These are phyloP conservation scores for Hondaea fermentalgiana DNA, from an alignment of 108 stramenopile genomes.

Conservation along the genomic window DNA sequence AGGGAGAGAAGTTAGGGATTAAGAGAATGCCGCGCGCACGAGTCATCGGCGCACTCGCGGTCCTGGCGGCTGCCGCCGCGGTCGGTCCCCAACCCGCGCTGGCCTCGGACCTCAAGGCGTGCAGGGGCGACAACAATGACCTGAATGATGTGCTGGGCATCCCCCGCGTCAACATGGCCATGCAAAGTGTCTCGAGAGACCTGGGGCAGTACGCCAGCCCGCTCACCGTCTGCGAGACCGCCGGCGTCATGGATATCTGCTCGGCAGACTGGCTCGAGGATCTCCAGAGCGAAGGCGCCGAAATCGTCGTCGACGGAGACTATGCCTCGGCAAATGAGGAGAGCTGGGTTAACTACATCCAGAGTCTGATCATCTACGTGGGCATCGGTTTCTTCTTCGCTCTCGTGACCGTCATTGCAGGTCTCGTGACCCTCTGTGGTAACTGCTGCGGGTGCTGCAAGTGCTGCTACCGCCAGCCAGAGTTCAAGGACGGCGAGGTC, in stretches of 20 bases:
- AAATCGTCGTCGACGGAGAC: neutral
- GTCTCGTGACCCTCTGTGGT: neutral
- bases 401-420: neutral
- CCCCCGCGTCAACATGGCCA: neutral
- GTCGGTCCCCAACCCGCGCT: too few species aligned
- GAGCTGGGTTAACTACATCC: neutral
- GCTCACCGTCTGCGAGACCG: neutral
- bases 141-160: neutral
- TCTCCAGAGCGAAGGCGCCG: neutral
- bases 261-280: neutral
- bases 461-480: neutral
- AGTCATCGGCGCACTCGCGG: too few species aligned
- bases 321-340: neutral
- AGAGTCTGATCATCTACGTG: neutral
- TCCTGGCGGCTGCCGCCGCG: too few species aligned
- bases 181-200: neutral
- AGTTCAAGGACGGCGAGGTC: neutral
- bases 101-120: neutral
- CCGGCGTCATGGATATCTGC: neutral
- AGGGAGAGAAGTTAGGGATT: too few species aligned
- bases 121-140: neutral
- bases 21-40: too few species aligned
- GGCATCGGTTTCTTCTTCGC: neutral
- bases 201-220: neutral
- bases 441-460: neutral